Evolutionary conservation across 2,329 filamentous ascomycete genomes (phyloP).

Genomic region (Neofusicoccum parvum): DNA sequence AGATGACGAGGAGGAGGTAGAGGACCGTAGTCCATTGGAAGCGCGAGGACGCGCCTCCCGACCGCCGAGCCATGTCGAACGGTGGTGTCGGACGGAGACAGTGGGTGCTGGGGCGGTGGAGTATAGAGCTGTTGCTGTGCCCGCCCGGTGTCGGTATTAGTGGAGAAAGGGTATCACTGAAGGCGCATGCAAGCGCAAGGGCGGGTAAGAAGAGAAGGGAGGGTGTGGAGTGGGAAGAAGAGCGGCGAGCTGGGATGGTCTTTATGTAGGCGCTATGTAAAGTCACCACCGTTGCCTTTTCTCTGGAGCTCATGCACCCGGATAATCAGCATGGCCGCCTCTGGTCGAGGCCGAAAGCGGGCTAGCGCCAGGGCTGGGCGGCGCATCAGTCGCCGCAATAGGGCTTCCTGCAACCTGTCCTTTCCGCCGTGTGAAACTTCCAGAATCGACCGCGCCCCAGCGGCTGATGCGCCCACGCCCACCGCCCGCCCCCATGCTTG

Average conservation of each 20-base stretch:
- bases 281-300: slow-evolving; percentile 24
- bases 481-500: slow-evolving; percentile 1
- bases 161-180: slow-evolving; percentile 17
- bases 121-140: not conserved
- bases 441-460: slow-evolving; percentile 11
- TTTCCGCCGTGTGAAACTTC: slow-evolving; percentile 21
- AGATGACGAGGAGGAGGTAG: slow-evolving; percentile 88
- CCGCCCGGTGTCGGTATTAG: slow-evolving; percentile 2
- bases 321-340: slow-evolving; percentile 22
- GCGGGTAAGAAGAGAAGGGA: slow-evolving; percentile 3
- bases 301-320: slow-evolving; percentile 17
- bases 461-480: slow-evolving; percentile 3
- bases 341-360: slow-evolving; percentile 3
- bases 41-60: slow-evolving; percentile 65
- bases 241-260: slow-evolving; percentile 8
- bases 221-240: slow-evolving; percentile 8
- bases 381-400: slow-evolving; percentile 18
- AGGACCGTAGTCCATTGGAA: slow-evolving; percentile 86
- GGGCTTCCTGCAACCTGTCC: slow-evolving; percentile 22
- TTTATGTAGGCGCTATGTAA: slow-evolving; percentile 22
- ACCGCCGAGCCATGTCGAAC: slow-evolving; percentile 58
- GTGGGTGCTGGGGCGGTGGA: not conserved
- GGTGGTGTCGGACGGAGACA: not conserved
- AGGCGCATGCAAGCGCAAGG: not conserved
- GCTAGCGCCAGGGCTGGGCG: slow-evolving; percentile 12